Conservation (phyloP, 1,284 basidiomycete genomes). For the Cystobasidium pallidum region DNA sequence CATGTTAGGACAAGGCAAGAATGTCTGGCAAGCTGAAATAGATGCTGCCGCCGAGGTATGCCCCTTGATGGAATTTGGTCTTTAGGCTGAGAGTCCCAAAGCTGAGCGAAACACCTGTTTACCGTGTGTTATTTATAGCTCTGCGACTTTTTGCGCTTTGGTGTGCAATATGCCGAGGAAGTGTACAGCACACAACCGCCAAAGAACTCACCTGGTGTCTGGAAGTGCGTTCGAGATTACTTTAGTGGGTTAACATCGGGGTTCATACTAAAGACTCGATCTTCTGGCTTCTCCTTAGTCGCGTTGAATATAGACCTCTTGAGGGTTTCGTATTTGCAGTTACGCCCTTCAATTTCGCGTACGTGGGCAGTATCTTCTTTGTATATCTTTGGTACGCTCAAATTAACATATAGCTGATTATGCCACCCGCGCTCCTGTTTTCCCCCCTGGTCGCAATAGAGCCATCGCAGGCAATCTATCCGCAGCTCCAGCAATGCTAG, state of each 20-base stretch:
- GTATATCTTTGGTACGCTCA: too few species aligned
- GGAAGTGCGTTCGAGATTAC: conserved; percentile 73
- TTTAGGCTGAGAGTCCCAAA: not conserved
- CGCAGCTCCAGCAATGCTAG: conserved; percentile 84
- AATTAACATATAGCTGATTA: too few species aligned
- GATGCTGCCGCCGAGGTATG: conserved; percentile 93
- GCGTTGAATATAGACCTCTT: conserved; percentile 90
- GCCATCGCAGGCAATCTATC: conserved; percentile 90
- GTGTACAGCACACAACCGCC: conserved; percentile 87
- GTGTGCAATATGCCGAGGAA: conserved; percentile 94
- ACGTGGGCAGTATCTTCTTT: too few species aligned
- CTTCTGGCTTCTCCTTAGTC: conserved; percentile 63
- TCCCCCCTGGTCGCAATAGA: conserved; percentile 59
- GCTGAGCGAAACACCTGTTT: too few species aligned
- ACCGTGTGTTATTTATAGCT: conserved; percentile 62
- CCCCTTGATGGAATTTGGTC: conserved; percentile 47
- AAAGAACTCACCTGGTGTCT: conserved; percentile 81
- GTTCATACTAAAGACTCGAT: not conserved
- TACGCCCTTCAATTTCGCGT: conserved; percentile 85
- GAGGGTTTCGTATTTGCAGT: conserved; percentile 98
- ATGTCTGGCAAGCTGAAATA: conserved; percentile 99
- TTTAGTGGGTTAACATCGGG: not conserved
- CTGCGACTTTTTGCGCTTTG: conserved; percentile 92
- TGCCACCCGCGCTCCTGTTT: not conserved
- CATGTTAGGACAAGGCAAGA: conserved; percentile 98